phyloP scores from a whole-genome alignment of 1,284 basidiomycete genomes.

The Amylostereum chailletii region DNA sequence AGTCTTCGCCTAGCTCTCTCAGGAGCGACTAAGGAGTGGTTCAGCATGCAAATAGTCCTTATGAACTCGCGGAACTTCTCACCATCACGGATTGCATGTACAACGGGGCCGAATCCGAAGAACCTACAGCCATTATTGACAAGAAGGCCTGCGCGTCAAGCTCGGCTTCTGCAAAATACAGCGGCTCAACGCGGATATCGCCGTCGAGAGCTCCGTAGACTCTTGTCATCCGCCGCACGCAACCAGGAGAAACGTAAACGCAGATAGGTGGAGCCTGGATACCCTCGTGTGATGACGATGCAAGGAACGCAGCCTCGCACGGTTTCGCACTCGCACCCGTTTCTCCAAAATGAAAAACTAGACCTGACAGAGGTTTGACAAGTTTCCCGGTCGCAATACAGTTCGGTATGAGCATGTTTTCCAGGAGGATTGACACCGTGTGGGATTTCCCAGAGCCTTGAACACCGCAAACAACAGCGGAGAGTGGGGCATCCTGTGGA shows the following conservation, averaged over 20 bases:
- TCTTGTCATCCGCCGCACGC: conserved; percentile 46
- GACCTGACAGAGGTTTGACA: conserved; percentile 44
- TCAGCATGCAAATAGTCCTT: conserved; percentile 6
- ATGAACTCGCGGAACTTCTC: conserved; percentile 18
- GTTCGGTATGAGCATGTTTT: conserved; percentile 53
- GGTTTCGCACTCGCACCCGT: conserved; percentile 47
- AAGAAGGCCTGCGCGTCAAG: conserved; percentile 59
- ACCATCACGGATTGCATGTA: conserved; percentile 60
- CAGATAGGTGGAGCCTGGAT: conserved; percentile 38
- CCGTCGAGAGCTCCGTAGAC: conserved; percentile 46
- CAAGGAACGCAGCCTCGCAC: conserved; percentile 59
- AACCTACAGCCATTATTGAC: conserved; percentile 59
- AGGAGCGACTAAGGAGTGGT: conserved; percentile 27
- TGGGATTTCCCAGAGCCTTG: conserved; percentile 65
- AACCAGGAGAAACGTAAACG: conserved; percentile 58
- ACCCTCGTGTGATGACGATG: conserved; percentile 25
- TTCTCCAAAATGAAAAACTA: conserved; percentile 65
- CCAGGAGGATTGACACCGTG: conserved; percentile 54
- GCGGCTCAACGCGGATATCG: conserved; percentile 41
- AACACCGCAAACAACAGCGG: conserved; percentile 23
- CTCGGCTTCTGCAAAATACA: conserved; percentile 51
- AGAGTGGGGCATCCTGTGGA: conserved; percentile 26
- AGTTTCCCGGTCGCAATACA: conserved; percentile 40
- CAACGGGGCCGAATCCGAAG: conserved; percentile 49
- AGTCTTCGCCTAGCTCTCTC: conserved; percentile 38